Percentiles rank a stretch among this genome's conserved stretches.
These are phyloP conservation scores for Cymodocea nodosa DNA, from an alignment of 116 monocot genomes.

Conservation along the genomic window DNA sequence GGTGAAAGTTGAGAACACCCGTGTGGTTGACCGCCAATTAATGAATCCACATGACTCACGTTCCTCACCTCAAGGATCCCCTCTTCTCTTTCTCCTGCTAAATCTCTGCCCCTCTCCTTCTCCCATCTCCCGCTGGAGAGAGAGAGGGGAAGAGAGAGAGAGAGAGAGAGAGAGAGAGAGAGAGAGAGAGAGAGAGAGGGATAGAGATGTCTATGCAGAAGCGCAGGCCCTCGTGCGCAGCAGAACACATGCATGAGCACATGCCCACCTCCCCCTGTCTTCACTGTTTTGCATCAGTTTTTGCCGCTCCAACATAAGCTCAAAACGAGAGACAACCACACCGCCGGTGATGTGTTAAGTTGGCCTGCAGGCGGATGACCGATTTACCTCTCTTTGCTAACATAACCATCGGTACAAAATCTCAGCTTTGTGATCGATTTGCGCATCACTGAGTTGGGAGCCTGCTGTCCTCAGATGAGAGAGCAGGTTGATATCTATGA, in stretches of 20 bases:
- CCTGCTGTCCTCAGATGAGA: not conserved
- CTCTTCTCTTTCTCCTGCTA: not conserved
- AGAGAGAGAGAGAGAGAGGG: too few relatives aligned
- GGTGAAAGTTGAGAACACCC: not conserved
- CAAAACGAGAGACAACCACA: too few relatives aligned
- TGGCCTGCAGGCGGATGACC: too few relatives aligned
- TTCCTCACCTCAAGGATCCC: not conserved
- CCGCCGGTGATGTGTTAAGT: too few relatives aligned
- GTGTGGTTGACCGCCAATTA: slow-evolving; percentile 2
- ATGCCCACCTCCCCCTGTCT: slow-evolving; percentile 1
- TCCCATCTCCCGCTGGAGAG: not conserved
- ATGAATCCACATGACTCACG: slow-evolving; percentile 10
- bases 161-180: too few relatives aligned
- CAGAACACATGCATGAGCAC: slow-evolving; percentile 4
- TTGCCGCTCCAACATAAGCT: not conserved
- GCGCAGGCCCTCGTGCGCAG: slow-evolving; percentile 7
- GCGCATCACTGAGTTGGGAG: not conserved
- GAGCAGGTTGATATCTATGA: not conserved
- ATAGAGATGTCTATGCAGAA: not conserved
- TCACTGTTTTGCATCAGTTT: not conserved
- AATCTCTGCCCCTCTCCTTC: not conserved
- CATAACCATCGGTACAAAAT: not conserved
- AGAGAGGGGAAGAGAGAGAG: too few relatives aligned
- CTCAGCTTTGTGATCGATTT: not conserved
- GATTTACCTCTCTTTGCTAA: too few relatives aligned